Percentiles rank a stretch among this genome's conserved stretches.
These are phyloP conservation scores for Rhizopogon vesiculosus DNA, from an alignment of 768 basidiomycete genomes.

Conservation along the genomic window DNA sequence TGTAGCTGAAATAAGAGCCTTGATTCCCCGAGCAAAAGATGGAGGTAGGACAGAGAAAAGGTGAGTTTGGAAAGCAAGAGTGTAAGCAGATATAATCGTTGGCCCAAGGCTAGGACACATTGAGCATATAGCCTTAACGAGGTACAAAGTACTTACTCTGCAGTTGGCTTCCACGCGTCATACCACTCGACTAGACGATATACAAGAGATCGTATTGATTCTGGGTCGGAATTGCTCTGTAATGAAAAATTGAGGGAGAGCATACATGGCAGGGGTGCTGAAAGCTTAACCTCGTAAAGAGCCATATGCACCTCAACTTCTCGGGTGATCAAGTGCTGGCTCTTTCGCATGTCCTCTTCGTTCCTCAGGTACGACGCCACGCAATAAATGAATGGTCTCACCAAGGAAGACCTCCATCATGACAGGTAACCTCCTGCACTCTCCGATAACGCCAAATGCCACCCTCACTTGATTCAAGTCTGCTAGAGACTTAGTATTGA, in stretches of 20 bases:
- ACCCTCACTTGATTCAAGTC: conserved; percentile 46
- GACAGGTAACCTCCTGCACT: conserved; percentile 54
- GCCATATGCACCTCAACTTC: conserved; percentile 58
- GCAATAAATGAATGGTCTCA: conserved; percentile 24
- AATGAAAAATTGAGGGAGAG: conserved; percentile 1
- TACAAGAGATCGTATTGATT: conserved; percentile 50
- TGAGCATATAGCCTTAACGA: conserved; percentile 5
- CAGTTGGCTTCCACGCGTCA: conserved; percentile 64
- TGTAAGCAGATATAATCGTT: conserved; percentile 57
- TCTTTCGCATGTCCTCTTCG: conserved; percentile 59
- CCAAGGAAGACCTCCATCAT: conserved; percentile 72
- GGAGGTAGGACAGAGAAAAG: conserved; percentile 70
- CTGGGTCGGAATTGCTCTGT: conserved; percentile 43
- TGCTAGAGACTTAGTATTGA: conserved; percentile 14
- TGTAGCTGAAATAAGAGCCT: conserved; percentile 57
- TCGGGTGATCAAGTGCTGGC: conserved; percentile 51
- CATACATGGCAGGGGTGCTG: neutral
- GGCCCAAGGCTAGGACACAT: conserved; percentile 46
- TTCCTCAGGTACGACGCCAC: neutral
- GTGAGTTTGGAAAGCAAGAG: conserved; percentile 66
- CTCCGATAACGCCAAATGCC: conserved; percentile 57
- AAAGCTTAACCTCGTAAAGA: conserved; percentile 51
- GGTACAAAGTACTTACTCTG: conserved; percentile 43
- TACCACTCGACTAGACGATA: conserved; percentile 68
- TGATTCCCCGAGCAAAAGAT: conserved; percentile 64